Evolutionary conservation across 1,284 basidiomycete species (phyloP).

Genomic region (Pisolithus thermaeus): DNA sequence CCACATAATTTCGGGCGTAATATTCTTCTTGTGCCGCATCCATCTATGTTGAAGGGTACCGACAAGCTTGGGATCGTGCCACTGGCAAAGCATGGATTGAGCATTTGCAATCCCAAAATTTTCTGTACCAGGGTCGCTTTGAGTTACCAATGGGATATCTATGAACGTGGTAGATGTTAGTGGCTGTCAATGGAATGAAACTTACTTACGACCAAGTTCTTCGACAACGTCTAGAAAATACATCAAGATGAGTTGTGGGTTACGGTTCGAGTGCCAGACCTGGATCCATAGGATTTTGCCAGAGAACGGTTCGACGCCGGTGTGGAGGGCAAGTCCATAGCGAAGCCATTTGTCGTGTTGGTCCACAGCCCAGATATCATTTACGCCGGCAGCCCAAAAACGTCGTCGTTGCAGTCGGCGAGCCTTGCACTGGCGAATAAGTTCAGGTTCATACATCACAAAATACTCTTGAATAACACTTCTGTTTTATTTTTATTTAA

Average conservation of each 20-base stretch:
- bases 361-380: conserved; percentile 33
- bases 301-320: conserved; percentile 29
- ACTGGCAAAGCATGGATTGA: conserved; percentile 18
- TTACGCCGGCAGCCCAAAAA: conserved; percentile 26
- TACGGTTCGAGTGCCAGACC: conserved; percentile 38
- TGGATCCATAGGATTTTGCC: conserved; percentile 31
- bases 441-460: not conserved
- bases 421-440: not conserved
- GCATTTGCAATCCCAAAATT: conserved; percentile 25
- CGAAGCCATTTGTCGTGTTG: conserved; percentile 39
- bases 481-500: not conserved
- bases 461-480: not conserved
- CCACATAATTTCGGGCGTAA: conserved; percentile 18
- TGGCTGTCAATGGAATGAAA: not conserved
- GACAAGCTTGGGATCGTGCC: conserved; percentile 14
- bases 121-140: conserved; percentile 25
- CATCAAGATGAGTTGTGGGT: conserved; percentile 29
- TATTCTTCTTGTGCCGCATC: conserved; percentile 4
- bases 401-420: conserved; percentile 19
- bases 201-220: conserved; percentile 14
- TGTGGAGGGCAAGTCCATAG: conserved; percentile 34
- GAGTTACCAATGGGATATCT: conserved; percentile 12
- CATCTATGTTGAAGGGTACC: not conserved
- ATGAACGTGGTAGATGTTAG: not conserved
- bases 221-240: conserved; percentile 30